These are phyloP conservation scores for Rheum nobile DNA, from an alignment of 148 eudicot genomes.

Conservation along the genomic window DNA sequence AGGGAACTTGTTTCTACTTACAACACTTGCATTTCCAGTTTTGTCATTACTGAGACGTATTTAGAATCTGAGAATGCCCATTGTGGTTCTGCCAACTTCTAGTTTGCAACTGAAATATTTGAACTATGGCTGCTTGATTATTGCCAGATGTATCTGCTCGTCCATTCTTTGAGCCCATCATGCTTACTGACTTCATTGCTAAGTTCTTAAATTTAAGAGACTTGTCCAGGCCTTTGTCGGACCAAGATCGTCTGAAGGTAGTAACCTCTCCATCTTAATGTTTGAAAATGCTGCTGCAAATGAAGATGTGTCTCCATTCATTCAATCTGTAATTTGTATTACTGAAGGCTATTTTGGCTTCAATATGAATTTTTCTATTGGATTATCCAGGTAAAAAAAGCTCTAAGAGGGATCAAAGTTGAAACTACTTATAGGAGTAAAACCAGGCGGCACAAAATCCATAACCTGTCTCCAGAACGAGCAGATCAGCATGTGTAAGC, in stretches of 20 bases:
- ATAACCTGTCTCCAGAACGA: conserved; percentile 32
- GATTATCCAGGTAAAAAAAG: conserved; percentile 39
- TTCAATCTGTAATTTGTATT: neutral
- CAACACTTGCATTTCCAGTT: neutral
- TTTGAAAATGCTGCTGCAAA: neutral
- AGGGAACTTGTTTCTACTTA: neutral
- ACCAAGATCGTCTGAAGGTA: conserved; percentile 59
- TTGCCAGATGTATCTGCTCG: conserved; percentile 66
- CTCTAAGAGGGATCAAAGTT: conserved; percentile 42
- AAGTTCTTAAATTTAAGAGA: conserved; percentile 25
- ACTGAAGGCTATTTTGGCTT: neutral
- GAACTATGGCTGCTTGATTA: neutral
- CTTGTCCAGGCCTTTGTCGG: conserved; percentile 36
- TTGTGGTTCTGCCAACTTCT: neutral
- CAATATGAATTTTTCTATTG: neutral
- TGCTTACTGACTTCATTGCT: conserved; percentile 32
- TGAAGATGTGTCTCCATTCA: neutral
- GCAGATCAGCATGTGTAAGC: conserved; percentile 38
- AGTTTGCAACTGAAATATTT: neutral
- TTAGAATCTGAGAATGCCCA: neutral
- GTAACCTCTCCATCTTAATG: neutral
- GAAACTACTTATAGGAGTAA: conserved; percentile 23
- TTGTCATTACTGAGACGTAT: neutral
- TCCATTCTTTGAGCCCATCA: conserved; percentile 46
- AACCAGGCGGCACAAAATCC: conserved; percentile 31